These are phyloP conservation scores for Asterochloris sp. DNA, from an alignment of 139 green algal genomes.

Conservation along the genomic window DNA sequence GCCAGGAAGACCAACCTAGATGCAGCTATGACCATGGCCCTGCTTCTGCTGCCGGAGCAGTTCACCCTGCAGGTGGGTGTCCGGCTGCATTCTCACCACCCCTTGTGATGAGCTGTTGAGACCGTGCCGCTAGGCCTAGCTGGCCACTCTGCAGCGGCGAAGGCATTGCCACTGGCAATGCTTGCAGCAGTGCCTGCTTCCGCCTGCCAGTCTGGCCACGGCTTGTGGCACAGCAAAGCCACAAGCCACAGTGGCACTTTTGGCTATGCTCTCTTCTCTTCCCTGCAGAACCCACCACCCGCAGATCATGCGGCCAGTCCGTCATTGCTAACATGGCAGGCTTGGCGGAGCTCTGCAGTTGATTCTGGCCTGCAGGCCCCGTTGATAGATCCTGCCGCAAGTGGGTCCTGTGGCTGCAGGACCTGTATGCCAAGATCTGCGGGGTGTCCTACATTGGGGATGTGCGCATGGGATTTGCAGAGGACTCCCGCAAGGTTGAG, in stretches of 20 bases:
- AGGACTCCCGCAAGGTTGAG: constrained; percentile 80
- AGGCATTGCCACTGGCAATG: too few species aligned
- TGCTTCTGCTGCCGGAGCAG: constrained; percentile 66
- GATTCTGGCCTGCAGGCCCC: too few species aligned
- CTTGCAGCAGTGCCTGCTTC: too few species aligned
- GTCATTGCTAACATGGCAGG: too few species aligned
- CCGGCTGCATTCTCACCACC: not conserved
- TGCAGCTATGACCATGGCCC: constrained; percentile 51
- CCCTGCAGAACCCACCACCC: too few species aligned
- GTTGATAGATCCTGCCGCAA: not conserved
- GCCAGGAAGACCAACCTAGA: constrained; percentile 51
- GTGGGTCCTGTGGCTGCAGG: constrained; percentile 24
- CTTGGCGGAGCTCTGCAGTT: too few species aligned
- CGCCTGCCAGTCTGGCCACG: too few species aligned
- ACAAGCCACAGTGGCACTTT: too few species aligned
- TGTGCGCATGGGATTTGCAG: constrained; percentile 75
- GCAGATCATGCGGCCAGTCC: too few species aligned
- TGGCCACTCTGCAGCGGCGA: too few species aligned
- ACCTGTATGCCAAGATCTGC: constrained; percentile 65
- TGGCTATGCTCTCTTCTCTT: too few species aligned
- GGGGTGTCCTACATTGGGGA: constrained; percentile 83
- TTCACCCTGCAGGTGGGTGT: constrained; percentile 50
- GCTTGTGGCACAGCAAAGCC: too few species aligned
- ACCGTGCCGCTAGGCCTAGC: not conserved
- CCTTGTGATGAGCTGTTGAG: not conserved